These are phyloP conservation scores for Phyllosticta paracitricarpa DNA, from an alignment of 2,329 filamentous ascomycete genomes.

Conservation along the genomic window DNA sequence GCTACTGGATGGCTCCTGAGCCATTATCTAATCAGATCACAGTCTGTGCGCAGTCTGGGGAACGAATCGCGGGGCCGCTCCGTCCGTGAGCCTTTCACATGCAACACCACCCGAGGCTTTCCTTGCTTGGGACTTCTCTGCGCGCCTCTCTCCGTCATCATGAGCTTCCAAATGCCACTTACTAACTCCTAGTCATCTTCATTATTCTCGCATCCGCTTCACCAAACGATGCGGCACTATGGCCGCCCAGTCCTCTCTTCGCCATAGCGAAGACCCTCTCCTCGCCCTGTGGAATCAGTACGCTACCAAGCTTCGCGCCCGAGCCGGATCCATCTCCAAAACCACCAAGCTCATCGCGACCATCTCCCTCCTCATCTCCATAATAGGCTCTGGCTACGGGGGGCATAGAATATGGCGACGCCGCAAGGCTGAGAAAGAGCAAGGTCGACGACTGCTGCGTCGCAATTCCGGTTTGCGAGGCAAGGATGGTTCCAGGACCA, in stretches of 20 bases:
- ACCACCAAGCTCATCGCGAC: conserved; percentile 66
- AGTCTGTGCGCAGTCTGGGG: not conserved
- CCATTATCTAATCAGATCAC: too few relatives aligned
- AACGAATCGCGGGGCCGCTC: not conserved
- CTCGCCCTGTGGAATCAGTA: conserved; percentile 39
- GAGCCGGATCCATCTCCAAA: conserved; percentile 55
- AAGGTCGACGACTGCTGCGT: conserved; percentile 70
- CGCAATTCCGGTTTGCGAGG: conserved; percentile 88
- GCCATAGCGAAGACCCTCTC: conserved; percentile 36
- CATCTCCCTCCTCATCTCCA: conserved; percentile 63
- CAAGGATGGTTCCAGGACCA: conserved; percentile 89
- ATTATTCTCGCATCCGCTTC: not conserved
- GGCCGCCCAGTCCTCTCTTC: conserved; percentile 79
- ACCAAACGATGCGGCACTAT: conserved; percentile 38
- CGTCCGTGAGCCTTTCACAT: not conserved
- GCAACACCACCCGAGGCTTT: not conserved
- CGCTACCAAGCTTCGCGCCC: conserved; percentile 37
- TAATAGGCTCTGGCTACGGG: conserved; percentile 70
- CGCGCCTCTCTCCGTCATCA: not conserved
- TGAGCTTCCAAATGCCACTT: not conserved
- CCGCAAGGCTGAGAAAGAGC: conserved; percentile 66
- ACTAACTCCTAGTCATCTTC: not conserved
- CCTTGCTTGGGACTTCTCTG: not conserved
- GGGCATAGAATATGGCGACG: conserved; percentile 67
- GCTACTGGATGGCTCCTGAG: too few relatives aligned